phyloP scores from a whole-genome alignment of 169 alveolate species.

The Plasmodium sp. region DNA sequence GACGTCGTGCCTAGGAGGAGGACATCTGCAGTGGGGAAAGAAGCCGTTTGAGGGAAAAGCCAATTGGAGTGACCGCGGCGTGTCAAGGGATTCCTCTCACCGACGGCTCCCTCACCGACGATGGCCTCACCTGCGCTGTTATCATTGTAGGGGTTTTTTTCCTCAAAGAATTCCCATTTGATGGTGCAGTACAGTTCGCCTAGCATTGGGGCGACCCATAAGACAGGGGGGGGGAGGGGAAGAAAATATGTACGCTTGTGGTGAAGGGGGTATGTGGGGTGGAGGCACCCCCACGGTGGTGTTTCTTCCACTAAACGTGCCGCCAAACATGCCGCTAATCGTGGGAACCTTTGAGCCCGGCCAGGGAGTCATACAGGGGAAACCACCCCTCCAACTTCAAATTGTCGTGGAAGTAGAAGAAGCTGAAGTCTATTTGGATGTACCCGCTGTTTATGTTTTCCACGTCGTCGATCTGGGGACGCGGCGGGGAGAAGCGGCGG shows the following conservation, averaged over 20 bases:
- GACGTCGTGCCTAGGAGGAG: constrained; percentile 60
- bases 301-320: background rate
- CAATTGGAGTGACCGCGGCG: background rate
- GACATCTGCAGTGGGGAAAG: constrained; percentile 7
- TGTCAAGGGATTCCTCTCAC: background rate
- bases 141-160: constrained; percentile 75
- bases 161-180: constrained; percentile 75
- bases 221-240: background rate
- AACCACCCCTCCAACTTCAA: constrained; percentile 74
- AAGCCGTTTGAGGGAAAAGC: background rate
- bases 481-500: no score
- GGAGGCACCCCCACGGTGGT: background rate
- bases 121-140: constrained; percentile 58
- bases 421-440: constrained; percentile 67
- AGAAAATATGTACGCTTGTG: background rate
- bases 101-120: background rate
- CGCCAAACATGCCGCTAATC: background rate
- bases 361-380: constrained; percentile 69
- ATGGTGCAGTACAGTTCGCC: constrained; percentile 71
- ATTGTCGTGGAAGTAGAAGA: constrained; percentile 67
- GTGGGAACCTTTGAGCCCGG: constrained; percentile 61
- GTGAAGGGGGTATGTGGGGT: background rate
- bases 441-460: constrained; percentile 63
- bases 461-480: constrained; percentile 47
- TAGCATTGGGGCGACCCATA: background rate